Evolutionary conservation across 108 stramenopile species (phyloP), one percentile per base, ranked within the genome.

Genomic region (Conticribra weissflogii): DNA sequence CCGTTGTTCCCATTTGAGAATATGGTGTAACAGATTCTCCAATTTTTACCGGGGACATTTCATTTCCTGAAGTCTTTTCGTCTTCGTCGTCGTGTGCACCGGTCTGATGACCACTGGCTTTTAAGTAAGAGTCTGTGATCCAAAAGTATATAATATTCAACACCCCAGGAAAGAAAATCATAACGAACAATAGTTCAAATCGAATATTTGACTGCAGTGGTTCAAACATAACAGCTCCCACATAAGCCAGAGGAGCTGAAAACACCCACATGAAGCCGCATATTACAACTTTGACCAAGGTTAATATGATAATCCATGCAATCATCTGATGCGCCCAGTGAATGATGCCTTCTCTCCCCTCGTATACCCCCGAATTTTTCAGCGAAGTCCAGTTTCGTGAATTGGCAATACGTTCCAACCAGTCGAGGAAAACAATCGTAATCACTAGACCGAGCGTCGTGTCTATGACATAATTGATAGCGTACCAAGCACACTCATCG

Each of bases 401-500:
- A 41, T 86, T 84, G 45, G 92, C 90, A 45, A 91, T 30, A 19
- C 51, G 60, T 48, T 94, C 92, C 31, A 94, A 70, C 53, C 82
- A 49, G 63, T 83, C 66, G 8, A 96, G 63, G 48, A 86, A 83
- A 51, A 90, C 57, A 57, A 96, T 86, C 22, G 88, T 85, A 28
- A 96, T 63, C 5, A 85, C 70, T 25, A 96, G 72, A 25, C 95
- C 95, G 60, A 96, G 66, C 3, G 90, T 93, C 3, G 92, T 93
- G 66, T 96, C 95, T 22, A 93, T 89, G 34, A 96, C 68, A 59
- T 88, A 96, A 69, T 82, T 87, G 51, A 96, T 90, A 52, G 91
- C 95, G 59, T 96, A 96, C 95, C 95, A 96, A 1, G 95, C 95
- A 66, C 95, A 96, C 72, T 92, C 88, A 72, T 96, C 95, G 18